Evolutionary conservation across 2,329 filamentous ascomycete genomes (phyloP).

Genomic region (Penicillium hesseltinei): DNA sequence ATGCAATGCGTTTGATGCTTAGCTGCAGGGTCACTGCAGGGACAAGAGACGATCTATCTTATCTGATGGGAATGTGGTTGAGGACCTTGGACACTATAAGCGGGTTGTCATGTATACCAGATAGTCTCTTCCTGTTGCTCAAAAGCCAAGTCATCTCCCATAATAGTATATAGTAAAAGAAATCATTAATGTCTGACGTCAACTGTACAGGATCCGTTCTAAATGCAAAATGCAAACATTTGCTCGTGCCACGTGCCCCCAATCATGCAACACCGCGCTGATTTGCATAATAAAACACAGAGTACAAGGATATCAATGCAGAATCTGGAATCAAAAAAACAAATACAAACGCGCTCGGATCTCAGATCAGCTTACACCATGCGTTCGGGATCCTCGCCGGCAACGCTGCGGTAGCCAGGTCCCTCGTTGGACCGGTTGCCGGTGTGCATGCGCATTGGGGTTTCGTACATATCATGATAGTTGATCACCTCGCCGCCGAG

Average conservation of each 20-base stretch:
- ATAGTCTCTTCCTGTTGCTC: neutral
- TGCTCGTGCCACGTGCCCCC: conserved; percentile 7
- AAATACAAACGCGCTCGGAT: neutral
- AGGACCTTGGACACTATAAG: neutral
- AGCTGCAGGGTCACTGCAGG: neutral
- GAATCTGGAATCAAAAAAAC: neutral
- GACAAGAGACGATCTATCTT: neutral
- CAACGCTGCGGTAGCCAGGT: conserved; percentile 59
- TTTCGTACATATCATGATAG: conserved; percentile 87
- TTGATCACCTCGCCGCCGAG: conserved; percentile 78
- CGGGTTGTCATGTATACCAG: neutral
- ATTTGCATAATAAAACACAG: conserved; percentile 4
- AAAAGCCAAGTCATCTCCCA: neutral
- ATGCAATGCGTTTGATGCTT: neutral
- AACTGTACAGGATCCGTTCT: conserved; percentile 20
- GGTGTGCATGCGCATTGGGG: conserved; percentile 64
- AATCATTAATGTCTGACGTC: conserved; percentile 18
- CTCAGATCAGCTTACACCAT: conserved; percentile 23
- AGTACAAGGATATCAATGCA: conserved; percentile 10
- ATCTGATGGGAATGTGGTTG: conserved; percentile 1
- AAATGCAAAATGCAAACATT: conserved; percentile 15
- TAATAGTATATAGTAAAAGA: conserved; percentile 1
- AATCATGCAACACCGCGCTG: conserved; percentile 6
- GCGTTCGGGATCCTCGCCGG: conserved; percentile 39
- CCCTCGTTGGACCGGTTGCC: conserved; percentile 46